phyloP scores from a whole-genome alignment of 768 basidiomycete species.

The Chalciporus sphaerocephalus region DNA sequence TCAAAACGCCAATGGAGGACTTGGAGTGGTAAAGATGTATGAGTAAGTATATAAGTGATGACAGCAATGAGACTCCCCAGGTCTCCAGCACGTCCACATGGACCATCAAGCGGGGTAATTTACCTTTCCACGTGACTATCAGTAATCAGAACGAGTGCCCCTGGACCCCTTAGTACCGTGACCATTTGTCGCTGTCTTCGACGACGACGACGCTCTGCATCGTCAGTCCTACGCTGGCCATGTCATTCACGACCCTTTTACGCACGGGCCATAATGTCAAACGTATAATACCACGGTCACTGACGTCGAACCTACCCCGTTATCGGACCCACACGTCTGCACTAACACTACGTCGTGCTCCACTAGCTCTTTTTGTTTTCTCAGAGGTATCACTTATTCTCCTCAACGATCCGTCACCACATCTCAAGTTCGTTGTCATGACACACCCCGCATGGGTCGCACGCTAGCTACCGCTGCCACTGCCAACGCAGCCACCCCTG shows the following conservation, averaged over 20 bases:
- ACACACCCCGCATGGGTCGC: conserved; percentile 8
- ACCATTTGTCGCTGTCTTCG: neutral
- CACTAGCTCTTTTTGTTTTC: neutral
- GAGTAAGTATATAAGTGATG: too few species aligned
- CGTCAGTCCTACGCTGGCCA: neutral
- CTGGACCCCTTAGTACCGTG: neutral
- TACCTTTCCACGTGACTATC: neutral
- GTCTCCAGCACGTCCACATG: too few species aligned
- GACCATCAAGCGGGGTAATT: neutral
- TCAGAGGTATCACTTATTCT: too few species aligned
- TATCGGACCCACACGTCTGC: neutral
- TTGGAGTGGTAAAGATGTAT: too few species aligned
- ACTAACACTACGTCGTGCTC: neutral
- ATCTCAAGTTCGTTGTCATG: neutral
- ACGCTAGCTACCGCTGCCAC: neutral
- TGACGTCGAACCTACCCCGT: neutral
- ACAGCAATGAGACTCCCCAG: too few species aligned
- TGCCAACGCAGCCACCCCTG: conserved; percentile 18
- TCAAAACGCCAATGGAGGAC: too few species aligned
- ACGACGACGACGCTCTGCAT: neutral
- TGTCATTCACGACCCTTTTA: neutral
- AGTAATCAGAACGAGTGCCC: neutral
- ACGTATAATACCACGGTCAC: neutral
- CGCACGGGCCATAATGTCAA: neutral
- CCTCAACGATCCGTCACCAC: neutral